These are phyloP conservation scores for Stagonosporopsis vannaccii DNA, from an alignment of 2,329 filamentous ascomycete species.

Conservation along the genomic window DNA sequence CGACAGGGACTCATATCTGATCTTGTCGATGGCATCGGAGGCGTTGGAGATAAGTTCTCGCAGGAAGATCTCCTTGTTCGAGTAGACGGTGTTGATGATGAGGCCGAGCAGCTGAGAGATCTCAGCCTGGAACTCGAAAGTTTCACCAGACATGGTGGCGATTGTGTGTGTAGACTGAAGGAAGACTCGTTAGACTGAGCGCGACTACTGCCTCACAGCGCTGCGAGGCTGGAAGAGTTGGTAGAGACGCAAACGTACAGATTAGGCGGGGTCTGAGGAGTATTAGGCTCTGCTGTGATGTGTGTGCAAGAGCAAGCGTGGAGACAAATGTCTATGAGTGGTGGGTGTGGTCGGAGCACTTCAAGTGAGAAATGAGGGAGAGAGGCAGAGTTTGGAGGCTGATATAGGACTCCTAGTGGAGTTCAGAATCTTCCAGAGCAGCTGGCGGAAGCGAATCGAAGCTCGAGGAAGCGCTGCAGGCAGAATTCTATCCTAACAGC, in stretches of 20 bases:
- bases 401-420: slow-evolving; percentile 43
- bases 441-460: neutral
- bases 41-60: slow-evolving; percentile 98
- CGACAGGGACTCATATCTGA: slow-evolving; percentile 97
- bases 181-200: slow-evolving; percentile 18
- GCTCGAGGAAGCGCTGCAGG: slow-evolving; percentile 23
- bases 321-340: slow-evolving; percentile 33
- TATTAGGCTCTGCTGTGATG: slow-evolving; percentile 31
- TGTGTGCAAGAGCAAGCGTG: slow-evolving; percentile 29
- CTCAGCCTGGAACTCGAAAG: slow-evolving; percentile 99
- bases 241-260: slow-evolving; percentile 31
- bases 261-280: slow-evolving; percentile 30
- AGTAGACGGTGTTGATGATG: slow-evolving; percentile 99
- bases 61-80: slow-evolving; percentile 99
- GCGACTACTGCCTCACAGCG: slow-evolving; percentile 8
- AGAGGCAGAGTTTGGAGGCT: slow-evolving; percentile 36
- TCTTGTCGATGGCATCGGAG: slow-evolving; percentile 99
- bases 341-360: slow-evolving; percentile 30
- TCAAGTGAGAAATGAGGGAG: slow-evolving; percentile 31
- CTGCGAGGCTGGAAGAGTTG: slow-evolving; percentile 19
- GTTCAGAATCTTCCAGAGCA: slow-evolving; percentile 49
- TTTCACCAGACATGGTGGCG: slow-evolving; percentile 81
- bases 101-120: slow-evolving; percentile 99
- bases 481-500: slow-evolving; percentile 35
- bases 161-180: slow-evolving; percentile 27